phyloP scores from a whole-genome alignment of 176 grass and related monocot genomes.

The Carex cristatella region DNA sequence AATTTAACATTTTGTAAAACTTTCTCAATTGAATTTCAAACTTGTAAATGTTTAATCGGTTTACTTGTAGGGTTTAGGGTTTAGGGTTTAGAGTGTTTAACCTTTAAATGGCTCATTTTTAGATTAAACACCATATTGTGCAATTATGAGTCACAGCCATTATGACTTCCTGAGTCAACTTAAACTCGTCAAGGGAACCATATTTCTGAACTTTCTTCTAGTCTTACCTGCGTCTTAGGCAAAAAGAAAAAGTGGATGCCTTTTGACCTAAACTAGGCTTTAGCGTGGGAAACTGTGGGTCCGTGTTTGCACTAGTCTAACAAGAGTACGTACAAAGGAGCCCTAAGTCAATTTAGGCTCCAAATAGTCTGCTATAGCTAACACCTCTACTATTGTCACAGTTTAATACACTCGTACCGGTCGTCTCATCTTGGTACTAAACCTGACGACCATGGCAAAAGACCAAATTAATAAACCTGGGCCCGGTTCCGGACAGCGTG shows the following conservation, averaged over 20 bases:
- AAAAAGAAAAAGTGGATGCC: background rate
- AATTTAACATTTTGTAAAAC: too few relatives aligned
- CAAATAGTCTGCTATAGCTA: background rate
- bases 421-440: background rate
- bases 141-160: too few relatives aligned
- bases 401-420: background rate
- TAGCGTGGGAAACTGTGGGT: background rate
- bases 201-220: background rate
- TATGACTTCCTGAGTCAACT: too few relatives aligned
- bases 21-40: too few relatives aligned
- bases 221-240: slow-evolving; percentile 3
- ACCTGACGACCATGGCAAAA: background rate
- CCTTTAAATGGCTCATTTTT: too few relatives aligned
- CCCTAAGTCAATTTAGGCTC: background rate
- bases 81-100: too few relatives aligned
- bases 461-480: background rate
- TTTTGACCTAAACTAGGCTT: background rate
- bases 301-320: background rate
- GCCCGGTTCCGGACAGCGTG: background rate
- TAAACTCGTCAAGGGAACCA: background rate
- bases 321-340: background rate
- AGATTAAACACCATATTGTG: too few relatives aligned
- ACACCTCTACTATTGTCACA: background rate
- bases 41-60: too few relatives aligned
- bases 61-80: too few relatives aligned